Conservation (phyloP, 768 basidiomycete genomes). For the Xerocomellus amylosporus region DNA sequence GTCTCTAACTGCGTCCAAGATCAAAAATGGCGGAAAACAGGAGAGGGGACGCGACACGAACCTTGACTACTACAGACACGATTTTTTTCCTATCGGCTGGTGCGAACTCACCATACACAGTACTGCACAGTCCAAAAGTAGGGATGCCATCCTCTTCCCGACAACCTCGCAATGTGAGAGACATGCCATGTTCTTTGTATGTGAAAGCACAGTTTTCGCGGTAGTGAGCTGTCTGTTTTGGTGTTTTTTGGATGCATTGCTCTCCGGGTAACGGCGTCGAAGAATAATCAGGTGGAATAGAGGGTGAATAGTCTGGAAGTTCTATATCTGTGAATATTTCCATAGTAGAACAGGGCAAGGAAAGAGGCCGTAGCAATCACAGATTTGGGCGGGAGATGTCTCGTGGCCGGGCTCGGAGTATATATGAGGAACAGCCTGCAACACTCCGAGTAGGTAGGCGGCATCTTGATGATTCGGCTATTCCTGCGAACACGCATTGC, state of each 20-base stretch:
- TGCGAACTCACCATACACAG: constrained; percentile 29
- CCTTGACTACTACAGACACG: constrained; percentile 28
- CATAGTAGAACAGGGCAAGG: constrained; percentile 8
- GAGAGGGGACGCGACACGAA: constrained; percentile 6
- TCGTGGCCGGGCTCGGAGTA: constrained; percentile 9
- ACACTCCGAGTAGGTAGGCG: not conserved
- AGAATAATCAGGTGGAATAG: constrained; percentile 58
- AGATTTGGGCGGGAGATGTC: not conserved
- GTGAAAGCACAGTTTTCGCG: constrained; percentile 28
- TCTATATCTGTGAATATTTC: constrained; percentile 10
- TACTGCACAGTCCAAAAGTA: constrained; percentile 30
- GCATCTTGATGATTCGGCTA: constrained; percentile 6
- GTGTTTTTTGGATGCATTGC: constrained; percentile 50
- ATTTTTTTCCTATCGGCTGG: constrained; percentile 25
- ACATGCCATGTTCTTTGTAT: constrained; percentile 31
- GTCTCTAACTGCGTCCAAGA: constrained; percentile 23
- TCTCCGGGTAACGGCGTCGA: constrained; percentile 51
- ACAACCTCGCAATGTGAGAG: constrained; percentile 30
- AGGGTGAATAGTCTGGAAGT: constrained; percentile 54
- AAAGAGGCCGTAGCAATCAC: constrained; percentile 1
- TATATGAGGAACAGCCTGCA: constrained; percentile 21
- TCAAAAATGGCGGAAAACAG: not conserved
- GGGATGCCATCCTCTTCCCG: constrained; percentile 31
- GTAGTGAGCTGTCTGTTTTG: constrained; percentile 5
- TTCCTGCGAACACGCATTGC: constrained; percentile 5